A percentile compares a stretch with the other conserved stretches of the same genome.
Evolutionary conservation across 108 stramenopile genomes (phyloP).

Genomic region (Nitzschia palea): DNA sequence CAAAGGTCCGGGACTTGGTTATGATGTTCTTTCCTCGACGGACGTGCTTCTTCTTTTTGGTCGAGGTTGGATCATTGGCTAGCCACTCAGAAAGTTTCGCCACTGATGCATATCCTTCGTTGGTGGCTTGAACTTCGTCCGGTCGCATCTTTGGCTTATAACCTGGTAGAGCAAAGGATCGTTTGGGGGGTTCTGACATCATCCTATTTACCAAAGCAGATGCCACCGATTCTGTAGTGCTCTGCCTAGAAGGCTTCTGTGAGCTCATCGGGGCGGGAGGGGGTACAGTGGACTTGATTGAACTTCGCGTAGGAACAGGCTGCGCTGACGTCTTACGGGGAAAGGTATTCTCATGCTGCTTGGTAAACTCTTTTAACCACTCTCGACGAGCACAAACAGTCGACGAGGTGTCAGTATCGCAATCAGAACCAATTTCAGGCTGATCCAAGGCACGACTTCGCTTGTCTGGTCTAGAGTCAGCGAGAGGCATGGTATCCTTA

Average conservation of each 20-base stretch:
- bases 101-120: conserved; percentile 75
- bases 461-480: conserved; percentile 11
- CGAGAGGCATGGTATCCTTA: conserved; percentile 3
- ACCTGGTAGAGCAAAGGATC: neutral
- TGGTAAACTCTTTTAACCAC: conserved; percentile 50
- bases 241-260: neutral
- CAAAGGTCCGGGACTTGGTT: conserved; percentile 69
- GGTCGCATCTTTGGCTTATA: conserved; percentile 18
- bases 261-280: conserved; percentile 2
- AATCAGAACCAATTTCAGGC: neutral
- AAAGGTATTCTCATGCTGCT: conserved; percentile 34
- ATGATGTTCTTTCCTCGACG: conserved; percentile 70
- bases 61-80: conserved; percentile 67
- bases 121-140: conserved; percentile 67
- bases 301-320: neutral
- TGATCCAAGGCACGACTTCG: neutral
- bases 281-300: conserved; percentile 6
- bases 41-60: conserved; percentile 62
- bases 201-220: conserved; percentile 7
- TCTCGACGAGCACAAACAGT: conserved; percentile 42
- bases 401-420: conserved; percentile 17
- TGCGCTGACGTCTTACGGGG: neutral
- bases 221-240: neutral
- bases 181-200: conserved; percentile 3
- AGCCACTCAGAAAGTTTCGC: conserved; percentile 77